These are phyloP conservation scores for Fusarium sp. DNA, from an alignment of 2,329 filamentous ascomycete genomes.

Conservation along the genomic window DNA sequence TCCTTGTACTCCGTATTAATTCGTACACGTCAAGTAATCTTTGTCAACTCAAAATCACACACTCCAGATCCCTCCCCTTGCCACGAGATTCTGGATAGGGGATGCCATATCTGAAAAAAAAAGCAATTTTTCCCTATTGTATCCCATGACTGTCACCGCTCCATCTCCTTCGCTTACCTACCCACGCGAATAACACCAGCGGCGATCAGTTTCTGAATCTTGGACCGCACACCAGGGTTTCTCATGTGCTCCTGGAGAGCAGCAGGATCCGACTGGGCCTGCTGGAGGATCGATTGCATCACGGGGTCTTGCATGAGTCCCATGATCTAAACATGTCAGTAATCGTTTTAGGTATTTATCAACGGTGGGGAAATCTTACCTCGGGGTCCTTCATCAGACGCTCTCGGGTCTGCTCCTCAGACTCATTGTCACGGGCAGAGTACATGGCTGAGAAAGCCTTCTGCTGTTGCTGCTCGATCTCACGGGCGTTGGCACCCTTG, in stretches of 20 bases:
- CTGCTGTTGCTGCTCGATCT: constrained; percentile 94
- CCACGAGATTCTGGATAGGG: constrained; percentile 25
- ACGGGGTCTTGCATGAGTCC: constrained; percentile 92
- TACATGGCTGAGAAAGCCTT: constrained; percentile 94
- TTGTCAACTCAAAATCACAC: constrained; percentile 37
- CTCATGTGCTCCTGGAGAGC: constrained; percentile 97
- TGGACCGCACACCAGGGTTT: constrained; percentile 84
- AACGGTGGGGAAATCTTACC: constrained; percentile 62
- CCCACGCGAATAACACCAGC: constrained; percentile 91
- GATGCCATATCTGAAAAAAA: constrained; percentile 25
- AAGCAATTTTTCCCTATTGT: constrained; percentile 24
- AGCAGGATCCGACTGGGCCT: constrained; percentile 92
- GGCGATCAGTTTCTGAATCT: constrained; percentile 94
- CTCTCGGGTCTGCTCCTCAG: constrained; percentile 94
- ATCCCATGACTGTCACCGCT: constrained; percentile 10
- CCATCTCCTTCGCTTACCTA: constrained; percentile 44
- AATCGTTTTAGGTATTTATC: constrained; percentile 4
- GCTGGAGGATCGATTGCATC: constrained; percentile 97
- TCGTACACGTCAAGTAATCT: constrained; percentile 44
- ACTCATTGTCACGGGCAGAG: constrained; percentile 89
- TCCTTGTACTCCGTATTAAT: constrained; percentile 42
- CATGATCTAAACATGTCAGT: constrained; percentile 73
- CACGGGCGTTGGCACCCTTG: constrained; percentile 81
- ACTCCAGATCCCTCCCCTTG: constrained; percentile 27
- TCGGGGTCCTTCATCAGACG: constrained; percentile 91